phyloP scores from a whole-genome alignment of 2,329 filamentous ascomycete species.

The Berkeleyomyces rouxiae region DNA sequence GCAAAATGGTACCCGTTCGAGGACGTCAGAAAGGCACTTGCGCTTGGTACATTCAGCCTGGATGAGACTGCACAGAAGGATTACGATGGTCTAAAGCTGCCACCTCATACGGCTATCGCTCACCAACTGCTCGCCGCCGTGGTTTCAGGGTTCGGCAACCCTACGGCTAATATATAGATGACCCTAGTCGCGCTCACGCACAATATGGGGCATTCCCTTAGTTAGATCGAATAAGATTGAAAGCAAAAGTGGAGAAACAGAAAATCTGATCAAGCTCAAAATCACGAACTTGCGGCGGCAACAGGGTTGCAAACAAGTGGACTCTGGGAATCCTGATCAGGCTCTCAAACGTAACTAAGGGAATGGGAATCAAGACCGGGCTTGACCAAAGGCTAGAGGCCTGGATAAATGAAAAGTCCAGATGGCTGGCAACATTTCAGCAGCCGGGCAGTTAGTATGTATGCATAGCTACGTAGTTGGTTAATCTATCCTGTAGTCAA shows the following conservation, averaged over 20 bases:
- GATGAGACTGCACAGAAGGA: slow-evolving; percentile 46
- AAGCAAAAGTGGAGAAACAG: background rate
- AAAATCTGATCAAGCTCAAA: background rate
- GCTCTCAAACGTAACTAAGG: background rate
- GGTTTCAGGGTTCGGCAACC: slow-evolving; percentile 42
- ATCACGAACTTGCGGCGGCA: background rate
- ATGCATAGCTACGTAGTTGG: no score
- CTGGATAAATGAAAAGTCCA: background rate
- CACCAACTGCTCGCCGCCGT: slow-evolving; percentile 75
- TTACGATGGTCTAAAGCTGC: slow-evolving; percentile 61
- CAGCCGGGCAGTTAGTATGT: no score
- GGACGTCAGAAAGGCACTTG: slow-evolving; percentile 61
- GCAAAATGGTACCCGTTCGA: slow-evolving; percentile 78
- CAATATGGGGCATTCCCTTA: no score
- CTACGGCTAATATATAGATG: slow-evolving; percentile 5
- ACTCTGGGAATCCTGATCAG: background rate
- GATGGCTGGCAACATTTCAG: background rate
- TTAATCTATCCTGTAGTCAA: no score
- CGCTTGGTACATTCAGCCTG: slow-evolving; percentile 41
- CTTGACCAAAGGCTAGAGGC: background rate
- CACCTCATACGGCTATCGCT: slow-evolving; percentile 78
- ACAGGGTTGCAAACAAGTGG: background rate
- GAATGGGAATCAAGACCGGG: background rate
- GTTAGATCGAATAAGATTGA: background rate
- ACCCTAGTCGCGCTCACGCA: no score